Evolutionary conservation across 2,329 filamentous ascomycete genomes (phyloP), one percentile per base, ranked within the genome.

Genomic region (Fusarium metavorans): DNA sequence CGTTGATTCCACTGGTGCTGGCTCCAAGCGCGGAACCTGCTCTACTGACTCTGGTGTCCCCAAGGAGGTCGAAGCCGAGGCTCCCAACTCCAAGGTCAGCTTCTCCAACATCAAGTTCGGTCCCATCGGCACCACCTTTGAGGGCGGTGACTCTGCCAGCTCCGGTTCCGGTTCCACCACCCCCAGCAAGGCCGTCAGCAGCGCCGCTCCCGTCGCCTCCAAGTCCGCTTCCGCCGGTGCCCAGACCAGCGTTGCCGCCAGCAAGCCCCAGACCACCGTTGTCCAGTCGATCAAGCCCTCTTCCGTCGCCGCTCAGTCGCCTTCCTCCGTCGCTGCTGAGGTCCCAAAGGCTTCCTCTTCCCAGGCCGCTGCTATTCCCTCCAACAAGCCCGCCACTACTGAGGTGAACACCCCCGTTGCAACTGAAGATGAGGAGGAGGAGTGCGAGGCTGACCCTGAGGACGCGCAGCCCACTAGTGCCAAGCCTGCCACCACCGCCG

Each of bases 61-160:
- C 25, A 67, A 80, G 34, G 84, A 87, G 9, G 81, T 92, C 54
- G 87, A 90, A 81, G 54, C 80, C 11, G 74, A 82, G 62, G 74
- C 78, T 18, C 83, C 88, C 37, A 83, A 85, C 79, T 81, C 88
- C 66, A 84, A 83, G 70, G 89, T 91, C 57, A 79, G 84, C 72
- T 91, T 85, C 84, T 90, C 87, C 72, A 90, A 90, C 84, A 89
- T 90, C 84, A 86, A 85, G 81, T 85, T 88, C 75, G 89, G 81
- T 27, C 84, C 87, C 66, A 87, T 91, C 78, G 85, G 85, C 76
- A 88, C 85, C 41, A 90, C 89, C 74, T 89, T 85, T 20, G 64
- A 70, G 43, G 71, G 67, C n/a, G 58, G 67, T 23, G 48, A 63
- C 14, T 72, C 70, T n/a, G 43, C 67, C 9, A 64, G 59, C 34